phyloP scores from a whole-genome alignment of 257 asterid genomes.

The Salvia splendens region DNA sequence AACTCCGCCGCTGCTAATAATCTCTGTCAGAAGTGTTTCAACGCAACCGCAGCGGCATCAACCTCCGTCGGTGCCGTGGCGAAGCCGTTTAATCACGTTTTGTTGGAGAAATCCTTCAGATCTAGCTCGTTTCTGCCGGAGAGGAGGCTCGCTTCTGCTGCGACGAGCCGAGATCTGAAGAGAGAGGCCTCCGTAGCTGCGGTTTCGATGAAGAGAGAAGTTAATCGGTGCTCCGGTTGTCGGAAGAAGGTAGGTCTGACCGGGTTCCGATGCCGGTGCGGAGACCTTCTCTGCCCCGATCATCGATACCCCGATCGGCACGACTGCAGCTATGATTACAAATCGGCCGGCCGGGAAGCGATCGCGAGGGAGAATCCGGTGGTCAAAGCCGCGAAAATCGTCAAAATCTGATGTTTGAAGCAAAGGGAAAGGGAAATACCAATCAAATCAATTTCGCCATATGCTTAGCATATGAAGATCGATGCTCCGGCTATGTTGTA shows the following conservation, averaged over 20 bases:
- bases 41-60: slow-evolving; percentile 41
- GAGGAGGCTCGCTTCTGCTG: slow-evolving; percentile 32
- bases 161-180: slow-evolving; percentile 47
- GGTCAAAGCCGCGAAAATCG: slow-evolving; percentile 78
- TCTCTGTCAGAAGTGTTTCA: slow-evolving; percentile 63
- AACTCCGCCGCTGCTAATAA: slow-evolving; percentile 47
- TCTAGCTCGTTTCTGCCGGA: slow-evolving; percentile 44
- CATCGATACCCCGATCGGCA: slow-evolving; percentile 72
- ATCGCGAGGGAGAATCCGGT: slow-evolving; percentile 26
- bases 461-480: slow-evolving; percentile 28
- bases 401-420: slow-evolving; percentile 44
- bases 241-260: slow-evolving; percentile 84
- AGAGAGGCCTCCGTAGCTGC: slow-evolving; percentile 20
- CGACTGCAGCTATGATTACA: no score
- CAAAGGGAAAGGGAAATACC: neutral
- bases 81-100: slow-evolving; percentile 22
- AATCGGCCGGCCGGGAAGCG: no score
- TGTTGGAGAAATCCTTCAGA: slow-evolving; percentile 48
- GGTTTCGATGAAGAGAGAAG: slow-evolving; percentile 53
- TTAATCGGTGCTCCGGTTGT: slow-evolving; percentile 82
- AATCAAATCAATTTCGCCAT: slow-evolving; percentile 9
- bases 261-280: slow-evolving; percentile 90
- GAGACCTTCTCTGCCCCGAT: slow-evolving; percentile 75
- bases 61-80: slow-evolving; percentile 32
- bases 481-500: slow-evolving; percentile 20